Conservation (phyloP, 2,329 filamentous ascomycete species). For the Westerdykella ornata region DNA sequence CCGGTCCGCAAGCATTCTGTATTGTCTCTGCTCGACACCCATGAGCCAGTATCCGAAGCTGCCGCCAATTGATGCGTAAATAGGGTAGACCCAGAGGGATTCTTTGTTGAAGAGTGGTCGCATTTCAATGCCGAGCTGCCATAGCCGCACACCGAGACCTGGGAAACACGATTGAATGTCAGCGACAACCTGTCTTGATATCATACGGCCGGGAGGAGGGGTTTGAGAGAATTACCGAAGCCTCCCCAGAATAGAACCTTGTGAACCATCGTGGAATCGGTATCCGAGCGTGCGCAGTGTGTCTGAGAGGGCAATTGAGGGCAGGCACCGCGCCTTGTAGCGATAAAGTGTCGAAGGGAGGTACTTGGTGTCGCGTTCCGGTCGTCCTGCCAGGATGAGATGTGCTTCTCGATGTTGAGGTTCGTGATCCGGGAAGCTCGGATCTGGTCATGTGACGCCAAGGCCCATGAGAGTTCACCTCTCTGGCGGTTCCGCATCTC, state of each 20-base stretch:
- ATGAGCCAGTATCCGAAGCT: conserved; percentile 97
- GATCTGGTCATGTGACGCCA: neutral
- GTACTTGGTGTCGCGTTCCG: conserved; percentile 17
- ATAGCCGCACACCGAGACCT: conserved; percentile 89
- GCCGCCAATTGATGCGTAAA: conserved; percentile 77
- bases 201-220: conserved; percentile 3
- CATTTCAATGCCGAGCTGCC: conserved; percentile 98
- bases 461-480: neutral
- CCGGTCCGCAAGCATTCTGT: conserved; percentile 67
- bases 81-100: conserved; percentile 84
- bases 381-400: conserved; percentile 15
- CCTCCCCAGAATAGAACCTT: conserved; percentile 75
- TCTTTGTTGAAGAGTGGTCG: conserved; percentile 81
- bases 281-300: conserved; percentile 2
- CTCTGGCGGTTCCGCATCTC: too few relatives aligned
- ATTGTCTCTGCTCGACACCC: conserved; percentile 79
- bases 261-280: conserved; percentile 41
- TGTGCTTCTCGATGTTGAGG: conserved; percentile 1
- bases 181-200: conserved; percentile 7
- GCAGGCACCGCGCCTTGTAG: conserved; percentile 9
- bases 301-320: conserved; percentile 12
- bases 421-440: conserved; percentile 18
- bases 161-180: conserved; percentile 12
- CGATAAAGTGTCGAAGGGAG: conserved; percentile 7
- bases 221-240: conserved; percentile 64